Evolutionary conservation across 805 yeast species (phyloP).

Genomic region (Metschnikowia picachoensis): DNA sequence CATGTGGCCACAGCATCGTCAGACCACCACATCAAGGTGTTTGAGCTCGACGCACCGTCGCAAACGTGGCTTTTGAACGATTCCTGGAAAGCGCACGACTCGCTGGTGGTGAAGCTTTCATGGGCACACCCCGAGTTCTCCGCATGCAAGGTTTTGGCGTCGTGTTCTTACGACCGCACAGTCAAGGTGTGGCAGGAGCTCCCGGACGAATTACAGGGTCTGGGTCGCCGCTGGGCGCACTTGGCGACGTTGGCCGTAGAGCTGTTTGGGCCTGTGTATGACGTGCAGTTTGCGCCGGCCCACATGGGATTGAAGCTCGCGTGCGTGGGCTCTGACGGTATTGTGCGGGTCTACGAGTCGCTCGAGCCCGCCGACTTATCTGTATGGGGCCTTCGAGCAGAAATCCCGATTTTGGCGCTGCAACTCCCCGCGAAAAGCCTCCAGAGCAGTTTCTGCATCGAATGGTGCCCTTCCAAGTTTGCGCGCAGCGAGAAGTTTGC

Average conservation of each 20-base stretch:
- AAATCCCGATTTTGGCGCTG: constrained; percentile 58
- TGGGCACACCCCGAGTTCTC: constrained; percentile 94
- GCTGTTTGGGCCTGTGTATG: constrained; percentile 83
- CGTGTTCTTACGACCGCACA: constrained; percentile 87
- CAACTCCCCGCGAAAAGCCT: constrained; percentile 72
- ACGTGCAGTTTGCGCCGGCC: constrained; percentile 83
- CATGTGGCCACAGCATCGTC: constrained; percentile 93
- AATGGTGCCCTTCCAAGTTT: constrained; percentile 89
- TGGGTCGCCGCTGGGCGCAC: constrained; percentile 82
- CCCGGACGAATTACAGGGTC: constrained; percentile 66
- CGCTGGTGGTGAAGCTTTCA: constrained; percentile 72
- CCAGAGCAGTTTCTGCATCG: constrained; percentile 79
- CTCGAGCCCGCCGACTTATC: constrained; percentile 84
- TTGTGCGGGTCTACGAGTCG: constrained; percentile 79
- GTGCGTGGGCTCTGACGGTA: constrained; percentile 86
- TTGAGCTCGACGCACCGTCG: constrained; percentile 63
- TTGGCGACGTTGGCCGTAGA: constrained; percentile 73
- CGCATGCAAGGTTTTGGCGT: constrained; percentile 73
- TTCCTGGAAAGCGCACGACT: constrained; percentile 94
- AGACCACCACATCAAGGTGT: constrained; percentile 89
- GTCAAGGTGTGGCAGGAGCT: constrained; percentile 90
- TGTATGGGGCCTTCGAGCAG: constrained; percentile 76
- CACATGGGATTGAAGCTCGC: constrained; percentile 80
- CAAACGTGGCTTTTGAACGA: constrained; percentile 83
- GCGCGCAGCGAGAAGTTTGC: constrained; percentile 69